These are phyloP conservation scores for Metarhizium humberi DNA, from an alignment of 2,329 filamentous ascomycete species.

Conservation along the genomic window DNA sequence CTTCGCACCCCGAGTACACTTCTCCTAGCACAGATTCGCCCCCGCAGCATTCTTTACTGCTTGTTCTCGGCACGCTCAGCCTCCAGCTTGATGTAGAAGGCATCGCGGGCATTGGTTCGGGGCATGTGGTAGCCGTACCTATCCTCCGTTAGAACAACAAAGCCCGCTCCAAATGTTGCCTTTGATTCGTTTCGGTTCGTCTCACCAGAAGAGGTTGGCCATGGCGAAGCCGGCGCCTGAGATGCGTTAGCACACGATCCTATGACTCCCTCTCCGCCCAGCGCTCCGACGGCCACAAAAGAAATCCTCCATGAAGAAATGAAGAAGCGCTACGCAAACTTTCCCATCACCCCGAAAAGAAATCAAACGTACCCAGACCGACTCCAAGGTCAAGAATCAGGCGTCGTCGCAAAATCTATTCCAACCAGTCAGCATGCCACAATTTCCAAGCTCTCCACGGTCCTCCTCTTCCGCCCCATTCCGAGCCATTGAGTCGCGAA, in stretches of 20 bases:
- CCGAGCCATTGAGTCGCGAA: slow-evolving; percentile 18
- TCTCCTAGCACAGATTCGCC: neutral
- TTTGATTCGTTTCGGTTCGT: neutral
- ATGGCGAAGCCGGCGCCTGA: slow-evolving; percentile 44
- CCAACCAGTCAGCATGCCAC: slow-evolving; percentile 22
- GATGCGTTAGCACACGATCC: slow-evolving; percentile 22
- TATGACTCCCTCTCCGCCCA: neutral
- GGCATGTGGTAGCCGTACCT: slow-evolving; percentile 57
- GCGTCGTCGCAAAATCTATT: slow-evolving; percentile 50
- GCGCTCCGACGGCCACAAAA: neutral
- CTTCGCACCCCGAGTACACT: neutral
- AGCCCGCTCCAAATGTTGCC: slow-evolving; percentile 1
- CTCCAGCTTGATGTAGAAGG: slow-evolving; percentile 50
- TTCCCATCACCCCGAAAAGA: neutral
- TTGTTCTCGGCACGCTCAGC: slow-evolving; percentile 37
- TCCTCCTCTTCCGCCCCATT: neutral
- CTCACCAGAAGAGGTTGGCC: slow-evolving; percentile 51
- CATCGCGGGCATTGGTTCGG: slow-evolving; percentile 48
- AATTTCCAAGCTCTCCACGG: slow-evolving; percentile 7
- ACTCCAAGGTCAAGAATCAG: slow-evolving; percentile 48
- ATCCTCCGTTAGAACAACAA: slow-evolving; percentile 5
- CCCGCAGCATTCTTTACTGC: slow-evolving; percentile 11
- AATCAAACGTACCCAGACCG: slow-evolving; percentile 42
- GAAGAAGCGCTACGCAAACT: neutral
- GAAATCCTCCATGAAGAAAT: neutral